phyloP scores from a whole-genome alignment of 345 rosid species.

The Garcia nutans region DNA sequence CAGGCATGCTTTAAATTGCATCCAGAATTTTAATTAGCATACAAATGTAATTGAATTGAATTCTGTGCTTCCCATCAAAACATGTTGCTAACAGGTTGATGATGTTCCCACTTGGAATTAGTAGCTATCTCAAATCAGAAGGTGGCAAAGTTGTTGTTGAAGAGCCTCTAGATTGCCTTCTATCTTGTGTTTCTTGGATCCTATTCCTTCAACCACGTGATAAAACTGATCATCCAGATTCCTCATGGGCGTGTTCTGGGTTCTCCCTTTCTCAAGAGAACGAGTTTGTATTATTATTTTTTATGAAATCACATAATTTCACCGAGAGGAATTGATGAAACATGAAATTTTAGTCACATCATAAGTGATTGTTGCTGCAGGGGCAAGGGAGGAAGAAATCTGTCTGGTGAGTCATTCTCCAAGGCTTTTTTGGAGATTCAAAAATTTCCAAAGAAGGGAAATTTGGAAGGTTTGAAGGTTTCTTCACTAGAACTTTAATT shows the following conservation, averaged over 20 bases:
- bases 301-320: slow-evolving; percentile 10
- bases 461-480: slow-evolving; percentile 52
- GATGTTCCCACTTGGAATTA: slow-evolving; percentile 53
- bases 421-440: slow-evolving; percentile 54
- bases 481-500: slow-evolving; percentile 5
- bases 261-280: slow-evolving; percentile 86
- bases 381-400: slow-evolving; percentile 48
- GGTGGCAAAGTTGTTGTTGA: slow-evolving; percentile 48
- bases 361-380: slow-evolving; percentile 38
- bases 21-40: not conserved
- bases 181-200: slow-evolving; percentile 74
- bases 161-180: slow-evolving; percentile 77
- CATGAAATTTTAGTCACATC: slow-evolving; percentile 6
- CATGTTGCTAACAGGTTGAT: slow-evolving; percentile 42
- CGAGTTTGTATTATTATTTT: slow-evolving; percentile 54
- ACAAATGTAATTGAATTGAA: not conserved
- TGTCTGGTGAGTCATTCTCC: slow-evolving; percentile 51
- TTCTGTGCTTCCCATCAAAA: slow-evolving; percentile 8
- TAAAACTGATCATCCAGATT: slow-evolving; percentile 40
- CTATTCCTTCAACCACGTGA: slow-evolving; percentile 59
- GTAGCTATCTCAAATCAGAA: slow-evolving; percentile 52
- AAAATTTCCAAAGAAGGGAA: slow-evolving; percentile 43
- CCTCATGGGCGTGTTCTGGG: slow-evolving; percentile 61
- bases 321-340: slow-evolving; percentile 1
- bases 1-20: not conserved